Evolutionary conservation across 768 basidiomycete genomes (phyloP).

Genomic region (Mycena latifolia): DNA sequence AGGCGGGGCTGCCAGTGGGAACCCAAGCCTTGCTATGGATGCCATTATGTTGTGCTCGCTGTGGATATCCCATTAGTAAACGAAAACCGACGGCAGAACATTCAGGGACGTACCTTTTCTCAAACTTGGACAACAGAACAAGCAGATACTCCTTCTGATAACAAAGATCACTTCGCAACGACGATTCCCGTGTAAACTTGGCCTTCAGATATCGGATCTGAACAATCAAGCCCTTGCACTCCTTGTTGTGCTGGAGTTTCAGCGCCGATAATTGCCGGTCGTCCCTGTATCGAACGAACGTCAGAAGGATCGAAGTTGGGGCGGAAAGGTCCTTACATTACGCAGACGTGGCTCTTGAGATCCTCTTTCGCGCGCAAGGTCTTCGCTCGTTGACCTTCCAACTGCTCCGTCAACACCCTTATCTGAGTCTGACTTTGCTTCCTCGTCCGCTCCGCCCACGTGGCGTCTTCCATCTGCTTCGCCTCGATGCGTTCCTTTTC

Average conservation of each 20-base stretch:
- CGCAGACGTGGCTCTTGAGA: conserved; percentile 68
- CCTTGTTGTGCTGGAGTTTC: conserved; percentile 80
- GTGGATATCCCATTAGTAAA: conserved; percentile 24
- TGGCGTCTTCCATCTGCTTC: conserved; percentile 66
- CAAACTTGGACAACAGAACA: conserved; percentile 74
- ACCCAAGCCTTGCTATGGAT: conserved; percentile 83
- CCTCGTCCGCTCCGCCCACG: conserved; percentile 69
- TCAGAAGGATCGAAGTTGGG: conserved; percentile 15
- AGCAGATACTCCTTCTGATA: conserved; percentile 94
- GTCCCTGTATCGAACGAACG: conserved; percentile 53
- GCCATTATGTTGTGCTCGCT: conserved; percentile 82
- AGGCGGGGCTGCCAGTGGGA: conserved; percentile 59
- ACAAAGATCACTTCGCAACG: conserved; percentile 78
- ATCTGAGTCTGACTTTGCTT: conserved; percentile 79
- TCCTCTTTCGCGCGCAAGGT: conserved; percentile 60
- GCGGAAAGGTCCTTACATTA: conserved; percentile 58
- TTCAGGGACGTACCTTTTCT: conserved; percentile 69
- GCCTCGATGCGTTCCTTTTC: conserved; percentile 76
- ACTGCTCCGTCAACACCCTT: conserved; percentile 73
- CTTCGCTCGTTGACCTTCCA: conserved; percentile 67
- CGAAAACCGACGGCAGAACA: conserved; percentile 7
- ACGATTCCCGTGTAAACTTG: conserved; percentile 88
- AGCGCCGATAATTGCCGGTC: conserved; percentile 65
- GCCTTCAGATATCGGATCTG: conserved; percentile 95
- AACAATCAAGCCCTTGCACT: conserved; percentile 91